Base-by-base conservation (phyloP, 257 asterid species). In the Linaria vulgaris region DNA sequence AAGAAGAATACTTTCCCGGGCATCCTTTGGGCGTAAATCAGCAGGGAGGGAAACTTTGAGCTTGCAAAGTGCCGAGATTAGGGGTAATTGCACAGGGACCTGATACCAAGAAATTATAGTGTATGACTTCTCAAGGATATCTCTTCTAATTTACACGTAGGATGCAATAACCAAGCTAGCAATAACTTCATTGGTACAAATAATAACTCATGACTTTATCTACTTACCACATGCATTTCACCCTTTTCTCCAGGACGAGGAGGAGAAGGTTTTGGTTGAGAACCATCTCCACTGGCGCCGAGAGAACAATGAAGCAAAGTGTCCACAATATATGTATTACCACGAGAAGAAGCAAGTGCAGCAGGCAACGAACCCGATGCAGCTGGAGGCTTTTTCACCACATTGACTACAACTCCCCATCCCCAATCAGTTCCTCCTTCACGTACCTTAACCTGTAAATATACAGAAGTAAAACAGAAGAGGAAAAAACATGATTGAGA, bases 381-480 rank as follows among this genome's bases (percentile, higher is more conserved):
- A 51, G 81, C 77, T n/a, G 85, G 71, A 30, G 90, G 69, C 68
- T 71, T 87, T 73, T 85, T 94, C 59, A 90, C 91, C 80, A 94
- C 99, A 76, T 94, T 90, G 71, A 94, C 94, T 60, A 87, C 97
- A 61, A 90, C 90, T 59, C 96, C 97, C 99, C 99, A 94, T 63
- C 99, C 99, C 99, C 99, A 94, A 78, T 94, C 95, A 30, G 85
- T 94, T 68, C 90, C 95, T 48, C 97, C 96, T 79, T 90, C 97
- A 69, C 94, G 86, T 56, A 94, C 86, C 79, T 81, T 94, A 39
- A 94, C 87, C 97, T 92, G 84, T 59, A 67, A 69, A 38, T 71
- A 48, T 23, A 60, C 68, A 74, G 27, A 63, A 70, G 70, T 69
- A 50, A 65, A 64, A 38, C 58, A 64, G 63, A 45, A 31, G 23